phyloP scores from a whole-genome alignment of 2,329 filamentous ascomycete genomes.

The Aspergillus aculeatinus region DNA sequence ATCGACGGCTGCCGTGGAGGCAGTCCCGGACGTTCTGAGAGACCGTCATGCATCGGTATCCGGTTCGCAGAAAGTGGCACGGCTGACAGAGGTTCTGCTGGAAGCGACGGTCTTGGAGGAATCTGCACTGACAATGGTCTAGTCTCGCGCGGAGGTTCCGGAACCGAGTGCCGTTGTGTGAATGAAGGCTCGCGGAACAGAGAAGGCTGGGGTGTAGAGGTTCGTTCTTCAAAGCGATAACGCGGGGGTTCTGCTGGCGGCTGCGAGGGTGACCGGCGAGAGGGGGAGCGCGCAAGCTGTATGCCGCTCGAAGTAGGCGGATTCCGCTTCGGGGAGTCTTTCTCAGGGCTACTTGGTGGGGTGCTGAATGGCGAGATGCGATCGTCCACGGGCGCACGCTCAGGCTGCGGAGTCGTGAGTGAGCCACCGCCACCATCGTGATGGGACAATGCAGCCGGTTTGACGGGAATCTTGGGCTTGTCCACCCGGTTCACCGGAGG shows the following conservation, averaged over 20 bases:
- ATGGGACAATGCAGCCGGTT: conserved; percentile 39
- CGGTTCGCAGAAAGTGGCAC: conserved; percentile 45
- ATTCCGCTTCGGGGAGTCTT: conserved; percentile 42
- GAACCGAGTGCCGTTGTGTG: conserved; percentile 25
- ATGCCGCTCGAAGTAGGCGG: conserved; percentile 14
- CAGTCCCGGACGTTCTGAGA: conserved; percentile 51
- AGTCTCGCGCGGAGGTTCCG: conserved; percentile 28
- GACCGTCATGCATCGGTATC: conserved; percentile 28
- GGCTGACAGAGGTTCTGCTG: conserved; percentile 22
- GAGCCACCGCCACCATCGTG: conserved; percentile 25
- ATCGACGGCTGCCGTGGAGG: conserved; percentile 41
- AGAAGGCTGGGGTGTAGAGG: conserved; percentile 18
- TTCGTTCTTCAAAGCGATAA: conserved; percentile 31
- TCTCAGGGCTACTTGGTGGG: conserved; percentile 72
- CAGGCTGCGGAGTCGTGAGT: conserved; percentile 27
- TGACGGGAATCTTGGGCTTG: conserved; percentile 66
- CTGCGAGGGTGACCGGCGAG: conserved; percentile 21
- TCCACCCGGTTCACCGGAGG: conserved; percentile 78
- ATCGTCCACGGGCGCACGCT: conserved; percentile 39
- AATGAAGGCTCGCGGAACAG: conserved; percentile 31
- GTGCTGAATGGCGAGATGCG: conserved; percentile 79
- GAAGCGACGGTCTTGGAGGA: conserved; percentile 24
- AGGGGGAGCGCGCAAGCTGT: conserved; percentile 19
- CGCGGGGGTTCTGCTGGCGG: conserved; percentile 28
- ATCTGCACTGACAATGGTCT: conserved; percentile 37